Conservation (phyloP, 2,329 filamentous ascomycete species). For the Talaromyces islandicus region DNA sequence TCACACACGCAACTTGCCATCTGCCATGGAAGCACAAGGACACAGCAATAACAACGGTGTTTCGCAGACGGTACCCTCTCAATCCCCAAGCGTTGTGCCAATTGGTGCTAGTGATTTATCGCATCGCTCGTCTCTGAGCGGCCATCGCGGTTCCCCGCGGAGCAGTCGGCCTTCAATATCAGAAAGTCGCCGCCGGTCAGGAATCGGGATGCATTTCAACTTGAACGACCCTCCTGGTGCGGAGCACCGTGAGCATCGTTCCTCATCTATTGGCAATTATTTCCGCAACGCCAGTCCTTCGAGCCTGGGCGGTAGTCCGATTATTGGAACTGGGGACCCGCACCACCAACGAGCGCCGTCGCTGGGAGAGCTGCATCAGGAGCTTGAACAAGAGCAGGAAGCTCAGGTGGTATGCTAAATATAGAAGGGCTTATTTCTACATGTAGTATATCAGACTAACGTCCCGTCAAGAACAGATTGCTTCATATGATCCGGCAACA, state of each 20-base stretch:
- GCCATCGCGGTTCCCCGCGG: slow-evolving; percentile 21
- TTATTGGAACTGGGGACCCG: slow-evolving; percentile 39
- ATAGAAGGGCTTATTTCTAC: neutral
- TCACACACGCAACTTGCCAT: slow-evolving; percentile 23
- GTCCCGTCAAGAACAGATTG: slow-evolving; percentile 39
- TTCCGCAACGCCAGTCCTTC: slow-evolving; percentile 39
- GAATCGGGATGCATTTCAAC: slow-evolving; percentile 33
- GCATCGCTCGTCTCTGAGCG: slow-evolving; percentile 28
- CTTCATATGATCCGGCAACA: slow-evolving; percentile 45
- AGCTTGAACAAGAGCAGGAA: slow-evolving; percentile 47
- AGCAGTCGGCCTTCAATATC: slow-evolving; percentile 30
- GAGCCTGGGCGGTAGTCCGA: slow-evolving; percentile 36
- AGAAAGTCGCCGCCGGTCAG: slow-evolving; percentile 40
- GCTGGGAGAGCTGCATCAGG: slow-evolving; percentile 45
- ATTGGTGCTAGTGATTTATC: slow-evolving; percentile 69
- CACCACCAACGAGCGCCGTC: slow-evolving; percentile 45
- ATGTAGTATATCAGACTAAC: neutral
- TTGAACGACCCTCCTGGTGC: slow-evolving; percentile 29
- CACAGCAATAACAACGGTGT: slow-evolving; percentile 1
- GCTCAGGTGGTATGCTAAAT: slow-evolving; percentile 41
- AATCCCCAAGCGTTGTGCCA: slow-evolving; percentile 54
- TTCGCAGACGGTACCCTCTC: slow-evolving; percentile 54
- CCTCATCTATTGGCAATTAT: slow-evolving; percentile 32
- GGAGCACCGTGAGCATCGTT: slow-evolving; percentile 25
- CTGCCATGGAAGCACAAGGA: slow-evolving; percentile 27